A percentile compares a stretch with the other conserved stretches of the same genome.
phyloP scores from a whole-genome alignment of 345 rosid species.

The Carallia brachiata region DNA sequence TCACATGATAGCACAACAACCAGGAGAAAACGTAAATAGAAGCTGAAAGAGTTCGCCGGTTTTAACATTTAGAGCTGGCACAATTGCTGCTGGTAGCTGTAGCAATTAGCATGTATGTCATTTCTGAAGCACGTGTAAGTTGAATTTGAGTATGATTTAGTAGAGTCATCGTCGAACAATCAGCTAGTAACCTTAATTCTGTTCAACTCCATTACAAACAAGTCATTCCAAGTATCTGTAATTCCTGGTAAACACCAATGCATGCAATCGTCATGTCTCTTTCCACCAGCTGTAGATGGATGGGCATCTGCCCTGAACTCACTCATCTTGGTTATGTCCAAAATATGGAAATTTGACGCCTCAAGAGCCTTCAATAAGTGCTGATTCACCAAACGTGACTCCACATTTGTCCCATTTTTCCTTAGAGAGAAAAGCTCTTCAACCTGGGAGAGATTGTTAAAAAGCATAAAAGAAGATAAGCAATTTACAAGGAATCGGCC shows the following conservation, averaged over 20 bases:
- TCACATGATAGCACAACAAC: no score
- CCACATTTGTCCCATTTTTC: conserved; percentile 74
- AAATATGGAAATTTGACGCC: conserved; percentile 55
- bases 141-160: background rate
- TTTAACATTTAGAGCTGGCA: no score
- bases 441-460: conserved; percentile 37
- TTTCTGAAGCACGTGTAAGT: no score
- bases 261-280: conserved; percentile 91
- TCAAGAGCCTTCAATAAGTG: conserved; percentile 51
- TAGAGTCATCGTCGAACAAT: background rate
- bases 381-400: conserved; percentile 62
- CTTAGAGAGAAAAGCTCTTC: conserved; percentile 64
- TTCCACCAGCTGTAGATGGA: conserved; percentile 77
- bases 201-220: conserved; percentile 42
- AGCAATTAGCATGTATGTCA: no score
- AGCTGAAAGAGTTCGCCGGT: no score
- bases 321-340: conserved; percentile 77
- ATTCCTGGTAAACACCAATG: conserved; percentile 98
- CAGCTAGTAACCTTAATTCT: conserved; percentile 24
- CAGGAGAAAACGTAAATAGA: no score
- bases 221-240: conserved; percentile 83
- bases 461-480: background rate
- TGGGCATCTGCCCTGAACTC: conserved; percentile 96
- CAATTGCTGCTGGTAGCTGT: no score
- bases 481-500: background rate